Evolutionary conservation across 73 alveolate genomes (phyloP), one percentile per base, ranked within the genome.

Genomic region (Loxodes magnus): DNA sequence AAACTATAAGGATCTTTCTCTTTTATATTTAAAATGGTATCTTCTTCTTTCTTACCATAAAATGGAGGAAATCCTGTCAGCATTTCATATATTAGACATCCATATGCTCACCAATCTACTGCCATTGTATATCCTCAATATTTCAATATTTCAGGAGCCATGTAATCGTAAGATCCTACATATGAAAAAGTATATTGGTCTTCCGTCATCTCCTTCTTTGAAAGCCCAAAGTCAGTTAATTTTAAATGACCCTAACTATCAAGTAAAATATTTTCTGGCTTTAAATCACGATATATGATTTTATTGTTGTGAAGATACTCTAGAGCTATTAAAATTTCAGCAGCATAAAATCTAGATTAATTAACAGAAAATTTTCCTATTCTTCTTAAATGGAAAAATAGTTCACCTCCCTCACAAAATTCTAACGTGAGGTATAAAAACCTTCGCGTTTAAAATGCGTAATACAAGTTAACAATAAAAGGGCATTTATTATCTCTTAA

Each of bases 201-300:
- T n/a, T n/a, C n/a, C n/a, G n/a, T n/a, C n/a, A n/a, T n/a, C n/a
- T n/a, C n/a, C n/a, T n/a, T n/a, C 67, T 86, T 86, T 16, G 83
- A 48, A 35, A 86, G 63, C 37, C 94, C 94, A 66, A 86, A 86
- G 57, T 86, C 97, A 0, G 97, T 79, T 10, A 86, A 31, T 60
- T 75, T 79, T 26, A 78, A 50, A 64, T 86, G 94, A 10, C 97
- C 97, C 14, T 80, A 80, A 28, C 35, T 42, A 38, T 77, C 94
- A 1, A 86, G 55, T 35, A 86, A 71, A 5, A 86, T 84, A 81
- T 81, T 86, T 56, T 86, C 97, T 4, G 97, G 97, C 54, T 87
- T 87, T 31, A 87, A 53, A 56, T 87, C 97, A 25, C 97, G 28
- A 43, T 82, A 87, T 12, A 87, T 81, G 7, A 87, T 71, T 33